Percentiles rank a stretch among this genome's conserved stretches.
These are phyloP conservation scores for Platanthera zijinensis DNA, from an alignment of 106 monocot species.

Conservation along the genomic window DNA sequence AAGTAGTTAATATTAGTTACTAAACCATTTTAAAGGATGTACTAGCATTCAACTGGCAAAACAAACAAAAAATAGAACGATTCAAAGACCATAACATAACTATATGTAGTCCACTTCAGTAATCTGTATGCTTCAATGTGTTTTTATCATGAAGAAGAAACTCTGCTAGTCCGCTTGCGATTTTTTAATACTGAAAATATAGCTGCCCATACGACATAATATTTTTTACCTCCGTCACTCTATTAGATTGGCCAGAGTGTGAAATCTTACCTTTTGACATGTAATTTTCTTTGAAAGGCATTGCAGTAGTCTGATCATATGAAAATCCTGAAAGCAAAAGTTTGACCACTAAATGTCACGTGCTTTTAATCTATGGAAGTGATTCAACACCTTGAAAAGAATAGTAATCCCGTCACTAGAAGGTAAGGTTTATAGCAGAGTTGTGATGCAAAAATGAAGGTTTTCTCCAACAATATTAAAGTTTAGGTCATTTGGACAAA, in stretches of 20 bases:
- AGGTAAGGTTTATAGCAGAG: background rate
- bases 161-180: background rate
- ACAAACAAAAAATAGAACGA: background rate
- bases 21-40: background rate
- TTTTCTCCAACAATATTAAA: conserved; percentile 3
- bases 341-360: conserved; percentile 41
- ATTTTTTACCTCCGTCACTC: background rate
- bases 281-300: conserved; percentile 49
- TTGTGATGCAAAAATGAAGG: conserved; percentile 4
- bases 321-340: conserved; percentile 89
- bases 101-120: background rate
- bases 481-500: background rate
- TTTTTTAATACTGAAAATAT: conserved; percentile 3
- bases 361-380: conserved; percentile 18
- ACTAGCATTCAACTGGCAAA: background rate
- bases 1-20: background rate
- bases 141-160: background rate
- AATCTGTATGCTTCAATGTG: background rate
- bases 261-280: conserved; percentile 79
- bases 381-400: conserved; percentile 13
- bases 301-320: conserved; percentile 52
- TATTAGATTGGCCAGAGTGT: background rate
- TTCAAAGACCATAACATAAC: background rate
- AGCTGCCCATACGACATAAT: background rate
- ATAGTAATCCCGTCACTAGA: background rate